Evolutionary conservation across 352 stramenopile genomes (phyloP).

Genomic region (Phytophthora cryptogea): DNA sequence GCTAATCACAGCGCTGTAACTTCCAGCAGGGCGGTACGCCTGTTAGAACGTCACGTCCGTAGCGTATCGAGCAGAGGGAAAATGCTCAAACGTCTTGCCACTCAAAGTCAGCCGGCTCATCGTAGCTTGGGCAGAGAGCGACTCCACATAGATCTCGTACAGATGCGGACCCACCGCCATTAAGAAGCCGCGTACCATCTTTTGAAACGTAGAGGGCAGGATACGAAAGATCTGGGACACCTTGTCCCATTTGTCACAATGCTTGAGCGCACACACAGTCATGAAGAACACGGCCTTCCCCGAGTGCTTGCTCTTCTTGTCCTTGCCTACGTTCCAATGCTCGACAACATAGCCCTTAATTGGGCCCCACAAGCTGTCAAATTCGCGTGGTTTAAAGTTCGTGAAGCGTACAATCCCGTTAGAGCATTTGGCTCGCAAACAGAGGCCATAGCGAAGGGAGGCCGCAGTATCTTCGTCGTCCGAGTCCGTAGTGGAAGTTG

Average conservation of each 20-base stretch:
- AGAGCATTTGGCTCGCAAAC: neutral
- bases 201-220: slow-evolving; percentile 6
- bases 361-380: neutral
- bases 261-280: neutral
- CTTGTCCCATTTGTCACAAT: slow-evolving; percentile 7
- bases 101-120: neutral
- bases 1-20: neutral
- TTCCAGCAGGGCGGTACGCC: neutral
- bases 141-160: slow-evolving; percentile 1
- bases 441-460: slow-evolving; percentile 2
- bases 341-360: neutral
- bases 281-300: slow-evolving; percentile 3
- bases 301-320: neutral
- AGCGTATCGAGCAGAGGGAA: slow-evolving; percentile 1
- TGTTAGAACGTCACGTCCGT: slow-evolving; percentile 10
- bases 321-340: slow-evolving; percentile 1
- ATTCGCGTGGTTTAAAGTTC: neutral
- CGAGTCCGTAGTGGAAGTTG: too few species aligned
- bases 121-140: neutral
- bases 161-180: neutral
- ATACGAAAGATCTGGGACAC: neutral
- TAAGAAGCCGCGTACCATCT: neutral
- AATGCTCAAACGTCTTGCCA: slow-evolving; percentile 5
- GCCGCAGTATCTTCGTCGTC: too few species aligned
- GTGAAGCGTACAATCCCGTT: neutral